Conservation (phyloP, 345 rosid genomes). For the Angophora floribunda region DNA sequence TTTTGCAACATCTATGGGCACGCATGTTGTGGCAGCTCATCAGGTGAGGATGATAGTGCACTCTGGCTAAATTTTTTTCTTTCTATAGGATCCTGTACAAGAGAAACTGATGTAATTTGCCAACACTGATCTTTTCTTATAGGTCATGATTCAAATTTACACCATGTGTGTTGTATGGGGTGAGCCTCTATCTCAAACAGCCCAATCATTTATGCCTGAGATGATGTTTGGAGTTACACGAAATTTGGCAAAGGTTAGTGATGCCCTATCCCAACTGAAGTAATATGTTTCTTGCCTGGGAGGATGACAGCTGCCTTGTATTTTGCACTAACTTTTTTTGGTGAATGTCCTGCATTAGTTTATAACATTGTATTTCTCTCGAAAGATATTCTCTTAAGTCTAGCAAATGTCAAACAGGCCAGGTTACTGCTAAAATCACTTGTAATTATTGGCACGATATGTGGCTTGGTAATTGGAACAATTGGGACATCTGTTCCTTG, state of each 20-base stretch:
- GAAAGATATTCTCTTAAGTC: not conserved
- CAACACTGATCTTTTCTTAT: not conserved
- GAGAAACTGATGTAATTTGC: not conserved
- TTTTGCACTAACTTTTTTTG: not conserved
- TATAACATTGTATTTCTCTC: not conserved
- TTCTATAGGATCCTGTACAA: not conserved
- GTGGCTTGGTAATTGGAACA: slow-evolving; percentile 47
- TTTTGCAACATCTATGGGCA: slow-evolving; percentile 39
- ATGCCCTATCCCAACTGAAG: not conserved
- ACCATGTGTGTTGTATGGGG: slow-evolving; percentile 68
- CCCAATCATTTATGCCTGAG: slow-evolving; percentile 94
- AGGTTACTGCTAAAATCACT: slow-evolving; percentile 58
- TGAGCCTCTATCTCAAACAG: slow-evolving; percentile 91
- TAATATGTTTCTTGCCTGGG: not conserved
- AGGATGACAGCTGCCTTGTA: not conserved
- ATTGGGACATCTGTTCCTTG: slow-evolving; percentile 59
- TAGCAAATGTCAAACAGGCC: not conserved
- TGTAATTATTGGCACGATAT: slow-evolving; percentile 47
- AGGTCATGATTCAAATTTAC: slow-evolving; percentile 49
- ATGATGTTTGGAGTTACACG: slow-evolving; percentile 57
- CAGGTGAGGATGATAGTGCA: slow-evolving; percentile 15
- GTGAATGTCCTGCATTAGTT: not conserved
- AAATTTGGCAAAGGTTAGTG: slow-evolving; percentile 50
- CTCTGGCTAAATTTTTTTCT: not conserved
- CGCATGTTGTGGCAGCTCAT: slow-evolving; percentile 33